Evolutionary conservation across 1,139 yeast species (phyloP), one percentile per base, ranked within the genome.

Genomic region (Geotrichum reessii): DNA sequence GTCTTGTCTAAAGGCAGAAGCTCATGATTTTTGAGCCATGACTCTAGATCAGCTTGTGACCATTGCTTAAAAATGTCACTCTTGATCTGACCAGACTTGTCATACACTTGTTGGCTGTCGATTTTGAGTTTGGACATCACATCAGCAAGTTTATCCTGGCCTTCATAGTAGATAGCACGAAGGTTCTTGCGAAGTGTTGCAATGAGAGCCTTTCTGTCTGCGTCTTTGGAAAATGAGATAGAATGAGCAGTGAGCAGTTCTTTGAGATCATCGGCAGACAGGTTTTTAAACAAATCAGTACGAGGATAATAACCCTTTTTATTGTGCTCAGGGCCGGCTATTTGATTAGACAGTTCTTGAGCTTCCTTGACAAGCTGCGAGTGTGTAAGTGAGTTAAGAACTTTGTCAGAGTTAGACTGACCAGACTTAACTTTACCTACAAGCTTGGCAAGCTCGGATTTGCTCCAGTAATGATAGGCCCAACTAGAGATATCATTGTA

Each of bases 401-500:
- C 72, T 84, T 84, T 81, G 42, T 73, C 71, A 37, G 44, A 2
- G 19, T 37, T 37, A 12, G 44, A 37, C n/a, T 37, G 17, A 7
- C 44, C 44, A 25, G 49, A 12, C 14, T 42, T 28, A 63, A 74
- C 70, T 53, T 25, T 47, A 7, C 54, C 56, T 14, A 57, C 25
- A 5, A 57, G 25, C 40, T 53, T 48, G 11, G 52, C 49, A 14
- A 82, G 65, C 61, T 79, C 80, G 3, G 76, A 72, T 9, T 76
- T 72, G 4, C 76, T 73, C 81, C 82, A 82, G 7, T 76, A 67
- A 46, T 53, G 24, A 27, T 52, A 57, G 6, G 50, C 56, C 59
- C 59, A 57, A 57, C 79, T 78, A 63, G 82, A 75, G 19, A 81
- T 76, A 40, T 75, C 76, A 51, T 77, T 78, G 47, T 74, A 71